phyloP scores from a whole-genome alignment of 495 filamentous ascomycete genomes.

The Penicillium simplicissimum region DNA sequence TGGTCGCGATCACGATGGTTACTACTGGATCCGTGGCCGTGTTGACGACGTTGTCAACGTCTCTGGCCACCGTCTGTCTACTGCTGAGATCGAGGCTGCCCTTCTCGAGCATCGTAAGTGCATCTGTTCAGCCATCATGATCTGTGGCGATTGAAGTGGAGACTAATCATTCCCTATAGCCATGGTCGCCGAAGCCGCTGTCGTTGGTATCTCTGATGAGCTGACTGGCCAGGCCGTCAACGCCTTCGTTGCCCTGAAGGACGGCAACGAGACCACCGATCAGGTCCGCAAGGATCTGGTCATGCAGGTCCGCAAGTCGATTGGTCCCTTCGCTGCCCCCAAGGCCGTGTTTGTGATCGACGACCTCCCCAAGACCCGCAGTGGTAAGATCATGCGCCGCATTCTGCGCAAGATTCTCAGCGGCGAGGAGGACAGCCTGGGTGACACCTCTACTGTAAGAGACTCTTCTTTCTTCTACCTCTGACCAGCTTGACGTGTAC shows the following conservation, averaged over 20 bases:
- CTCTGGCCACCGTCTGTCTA: constrained; percentile 91
- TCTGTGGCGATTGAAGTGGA: neutral
- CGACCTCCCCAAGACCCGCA: constrained; percentile 93
- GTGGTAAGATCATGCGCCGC: constrained; percentile 97
- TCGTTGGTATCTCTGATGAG: constrained; percentile 91
- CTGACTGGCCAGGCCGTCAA: constrained; percentile 96
- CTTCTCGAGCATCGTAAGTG: constrained; percentile 82
- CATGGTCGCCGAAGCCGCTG: constrained; percentile 86
- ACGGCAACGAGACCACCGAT: constrained; percentile 74
- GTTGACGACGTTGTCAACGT: constrained; percentile 99
- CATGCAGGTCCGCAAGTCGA: constrained; percentile 92
- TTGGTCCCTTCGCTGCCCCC: constrained; percentile 95
- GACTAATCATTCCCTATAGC: constrained; percentile 26
- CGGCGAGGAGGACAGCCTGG: constrained; percentile 94
- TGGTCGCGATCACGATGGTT: constrained; percentile 95
- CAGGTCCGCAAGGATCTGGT: constrained; percentile 90
- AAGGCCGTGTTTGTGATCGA: constrained; percentile 89
- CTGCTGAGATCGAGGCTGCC: constrained; percentile 96
- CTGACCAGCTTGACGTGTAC: constrained; percentile 7
- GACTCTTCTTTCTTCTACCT: neutral
- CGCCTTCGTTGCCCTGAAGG: constrained; percentile 93
- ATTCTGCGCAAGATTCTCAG: constrained; percentile 96
- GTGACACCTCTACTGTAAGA: constrained; percentile 88
- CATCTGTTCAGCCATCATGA: neutral
- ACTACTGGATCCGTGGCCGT: constrained; percentile 99